Evolutionary conservation across 179 eudicot species (phyloP), one percentile per base, ranked within the genome.

Genomic region (Beta macrorhiza): DNA sequence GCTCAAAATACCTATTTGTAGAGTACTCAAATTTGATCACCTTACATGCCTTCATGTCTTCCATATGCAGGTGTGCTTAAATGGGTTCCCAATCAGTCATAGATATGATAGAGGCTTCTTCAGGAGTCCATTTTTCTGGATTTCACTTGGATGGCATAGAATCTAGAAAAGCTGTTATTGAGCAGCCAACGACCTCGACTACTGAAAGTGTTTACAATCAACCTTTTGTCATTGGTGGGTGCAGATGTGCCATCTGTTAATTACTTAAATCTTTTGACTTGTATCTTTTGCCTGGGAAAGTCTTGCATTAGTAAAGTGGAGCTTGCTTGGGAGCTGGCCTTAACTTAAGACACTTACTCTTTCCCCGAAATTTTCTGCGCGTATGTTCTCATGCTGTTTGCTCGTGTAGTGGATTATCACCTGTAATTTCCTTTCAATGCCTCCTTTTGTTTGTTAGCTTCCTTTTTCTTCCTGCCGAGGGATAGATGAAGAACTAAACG

Each of bases 61-160:
- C 52, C 3, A 3, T 75, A 44, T 72, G 77, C 76, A 82, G 85
- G 80, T 74, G 73, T 72, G 61, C 53, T 64, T 77, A 20, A 79
- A 96, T 96, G 99, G 96, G 92, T 84, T 91, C 98, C 42, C 89
- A 90, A 75, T 87, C 93, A 82, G 93, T 90, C 55, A 93, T 80
- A 72, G 93, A 94, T 83, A 82, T 92, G 86, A 87, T 96, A 83
- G 97, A 91, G 84, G 91, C 92, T 85, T 90, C 96, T 81, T 90
- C 97, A 61, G 94, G 93, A 76, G 97, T 69, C 80, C 99, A 96
- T 87, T 96, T 90, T 84, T 94, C 99, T 80, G 99, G 99, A 80
- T 96, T 96, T 89, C 98, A 94, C 86, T 79, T 94, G 90, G 85
- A 94, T 84, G 89, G 85, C 67, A 79, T 81, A 79, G 83, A 83